A percentile compares a stretch with the other conserved stretches of the same genome.
Evolutionary conservation across 371 early-diverging fungal species (phyloP).

Genomic region (Mucor velutinosus): DNA sequence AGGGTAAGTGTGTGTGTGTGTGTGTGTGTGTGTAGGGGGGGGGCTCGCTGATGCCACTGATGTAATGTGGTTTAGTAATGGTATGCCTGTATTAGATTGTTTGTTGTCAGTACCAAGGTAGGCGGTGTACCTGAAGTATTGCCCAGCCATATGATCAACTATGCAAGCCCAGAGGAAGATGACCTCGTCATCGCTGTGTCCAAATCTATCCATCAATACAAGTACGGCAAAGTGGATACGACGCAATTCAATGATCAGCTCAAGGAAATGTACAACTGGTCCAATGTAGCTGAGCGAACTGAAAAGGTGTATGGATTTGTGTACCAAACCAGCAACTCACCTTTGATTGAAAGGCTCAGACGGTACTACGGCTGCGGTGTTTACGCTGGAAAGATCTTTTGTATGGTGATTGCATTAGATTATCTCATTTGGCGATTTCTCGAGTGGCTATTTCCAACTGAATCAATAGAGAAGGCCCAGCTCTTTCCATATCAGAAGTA

Average conservation of each 20-base stretch:
- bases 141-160: slow-evolving; percentile 94
- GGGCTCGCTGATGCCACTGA: neutral
- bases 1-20: slow-evolving; percentile 55
- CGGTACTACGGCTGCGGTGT: slow-evolving; percentile 89
- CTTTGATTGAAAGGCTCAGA: slow-evolving; percentile 84
- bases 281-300: slow-evolving; percentile 91
- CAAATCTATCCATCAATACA: slow-evolving; percentile 76
- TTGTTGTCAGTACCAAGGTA: slow-evolving; percentile 98
- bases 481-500: slow-evolving; percentile 67
- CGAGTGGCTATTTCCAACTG: slow-evolving; percentile 81
- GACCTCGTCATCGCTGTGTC: slow-evolving; percentile 77
- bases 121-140: slow-evolving; percentile 99
- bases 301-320: slow-evolving; percentile 83
- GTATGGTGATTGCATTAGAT: slow-evolving; percentile 87
- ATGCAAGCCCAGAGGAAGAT: slow-evolving; percentile 91
- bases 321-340: slow-evolving; percentile 61
- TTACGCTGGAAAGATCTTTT: slow-evolving; percentile 92
- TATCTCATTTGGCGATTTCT: slow-evolving; percentile 81
- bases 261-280: slow-evolving; percentile 95
- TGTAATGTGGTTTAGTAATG: neutral
- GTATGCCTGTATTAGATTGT: slow-evolving; percentile 58
- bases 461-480: slow-evolving; percentile 72
- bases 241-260: slow-evolving; percentile 79
- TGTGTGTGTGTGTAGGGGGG: too few relatives aligned
- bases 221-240: slow-evolving; percentile 71